Conservation (phyloP, 2,329 filamentous ascomycete species). For the Lomentospora prolificans region DNA sequence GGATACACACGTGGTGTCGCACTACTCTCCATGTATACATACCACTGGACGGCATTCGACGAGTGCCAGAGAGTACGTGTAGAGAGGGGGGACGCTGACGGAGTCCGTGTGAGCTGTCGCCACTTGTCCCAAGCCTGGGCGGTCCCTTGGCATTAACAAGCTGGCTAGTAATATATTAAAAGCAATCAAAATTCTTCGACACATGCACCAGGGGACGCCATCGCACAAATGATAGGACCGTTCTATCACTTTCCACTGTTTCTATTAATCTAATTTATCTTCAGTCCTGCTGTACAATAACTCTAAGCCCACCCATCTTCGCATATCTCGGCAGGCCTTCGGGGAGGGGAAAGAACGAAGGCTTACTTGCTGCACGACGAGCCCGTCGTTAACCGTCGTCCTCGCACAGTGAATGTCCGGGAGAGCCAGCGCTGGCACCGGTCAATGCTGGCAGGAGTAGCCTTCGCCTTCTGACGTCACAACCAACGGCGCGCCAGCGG, state of each 20-base stretch:
- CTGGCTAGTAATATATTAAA: conserved; percentile 1
- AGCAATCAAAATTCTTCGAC: not conserved
- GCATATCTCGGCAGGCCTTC: not conserved
- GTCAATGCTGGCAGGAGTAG: not conserved
- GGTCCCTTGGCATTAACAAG: not conserved
- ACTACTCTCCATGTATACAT: too few relatives aligned
- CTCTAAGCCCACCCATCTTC: not conserved
- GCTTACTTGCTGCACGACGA: not conserved
- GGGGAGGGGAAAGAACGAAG: not conserved
- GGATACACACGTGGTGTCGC: too few relatives aligned
- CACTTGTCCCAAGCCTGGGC: not conserved
- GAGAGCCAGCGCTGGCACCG: not conserved
- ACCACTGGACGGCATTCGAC: too few relatives aligned
- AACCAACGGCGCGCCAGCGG: not conserved
- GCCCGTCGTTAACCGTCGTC: not conserved
- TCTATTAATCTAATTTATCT: not conserved
- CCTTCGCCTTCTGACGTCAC: not conserved
- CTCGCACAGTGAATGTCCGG: not conserved
- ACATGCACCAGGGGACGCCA: not conserved
- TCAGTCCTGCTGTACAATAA: not conserved
- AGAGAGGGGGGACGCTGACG: too few relatives aligned
- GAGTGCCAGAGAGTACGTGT: too few relatives aligned
- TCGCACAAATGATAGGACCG: not conserved
- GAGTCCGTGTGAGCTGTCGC: too few relatives aligned
- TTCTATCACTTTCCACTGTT: not conserved